These are phyloP conservation scores for Smittium culicis DNA, from an alignment of 371 early-diverging fungal species.

Conservation along the genomic window DNA sequence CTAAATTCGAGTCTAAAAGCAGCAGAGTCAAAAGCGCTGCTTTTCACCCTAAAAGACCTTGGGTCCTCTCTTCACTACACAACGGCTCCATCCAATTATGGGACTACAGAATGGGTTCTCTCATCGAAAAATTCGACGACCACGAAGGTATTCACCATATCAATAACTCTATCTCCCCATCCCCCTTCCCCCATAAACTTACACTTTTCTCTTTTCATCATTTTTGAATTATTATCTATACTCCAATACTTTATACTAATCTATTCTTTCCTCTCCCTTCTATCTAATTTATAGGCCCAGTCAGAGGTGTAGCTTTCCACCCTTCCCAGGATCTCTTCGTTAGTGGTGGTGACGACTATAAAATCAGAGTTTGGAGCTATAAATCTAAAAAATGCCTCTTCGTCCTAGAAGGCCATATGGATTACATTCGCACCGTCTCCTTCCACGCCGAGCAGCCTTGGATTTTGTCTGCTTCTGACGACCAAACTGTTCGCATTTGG, in stretches of 20 bases:
- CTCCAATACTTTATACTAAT: neutral
- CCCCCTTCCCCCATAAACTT: neutral
- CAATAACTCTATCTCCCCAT: neutral
- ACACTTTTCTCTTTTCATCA: neutral
- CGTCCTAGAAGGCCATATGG: conserved; percentile 94
- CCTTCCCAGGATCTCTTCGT: conserved; percentile 96
- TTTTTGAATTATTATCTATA: too few species aligned
- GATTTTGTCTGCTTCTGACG: conserved; percentile 96
- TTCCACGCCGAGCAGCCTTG: conserved; percentile 99
- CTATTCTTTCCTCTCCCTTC: neutral
- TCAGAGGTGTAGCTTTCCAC: conserved; percentile 96
- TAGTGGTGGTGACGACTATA: conserved; percentile 98
- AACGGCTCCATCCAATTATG: conserved; percentile 96
- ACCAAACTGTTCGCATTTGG: conserved; percentile 98
- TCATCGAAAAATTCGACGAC: conserved; percentile 92
- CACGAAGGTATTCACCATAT: conserved; percentile 71
- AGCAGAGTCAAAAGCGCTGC: conserved; percentile 94
- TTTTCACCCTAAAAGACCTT: conserved; percentile 96
- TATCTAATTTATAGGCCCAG: conserved; percentile 59
- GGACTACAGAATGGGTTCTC: conserved; percentile 98
- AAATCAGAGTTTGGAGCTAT: conserved; percentile 99
- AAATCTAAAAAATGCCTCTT: conserved; percentile 89
- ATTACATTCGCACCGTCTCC: conserved; percentile 94
- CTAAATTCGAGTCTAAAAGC: conserved; percentile 92
- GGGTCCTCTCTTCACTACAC: conserved; percentile 94